Evolutionary conservation across 139 green algal species (phyloP), one percentile per base, ranked within the genome.

Genomic region (Picochlorum sp.): DNA sequence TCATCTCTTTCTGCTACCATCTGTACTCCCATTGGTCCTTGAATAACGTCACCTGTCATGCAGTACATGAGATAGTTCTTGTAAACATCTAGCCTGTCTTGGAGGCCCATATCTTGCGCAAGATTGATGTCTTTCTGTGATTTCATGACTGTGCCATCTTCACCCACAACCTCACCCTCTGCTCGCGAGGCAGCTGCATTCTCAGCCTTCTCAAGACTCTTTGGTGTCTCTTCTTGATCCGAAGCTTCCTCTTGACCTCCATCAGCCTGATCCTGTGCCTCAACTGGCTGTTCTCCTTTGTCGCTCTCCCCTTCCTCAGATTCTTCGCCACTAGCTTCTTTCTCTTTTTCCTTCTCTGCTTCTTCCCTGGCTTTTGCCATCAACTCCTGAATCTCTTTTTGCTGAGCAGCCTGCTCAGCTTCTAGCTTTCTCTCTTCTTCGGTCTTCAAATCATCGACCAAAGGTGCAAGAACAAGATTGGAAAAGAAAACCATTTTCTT

Each of bases 401-500:
- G 67, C 36, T 78, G 20, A 59, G 53, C 32, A 16, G 61, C 55
- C 22, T 40, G 55, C 55, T 75, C 57, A 25, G 52, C 57, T 33
- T 83, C 61, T 7, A 43, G 51, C 63, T 74, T 50, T 43, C 56
- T 57, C 43, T 77, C 63, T 57, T 80, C 63, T 47, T 77, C 60
- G 6, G 69, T 73, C 59, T 74, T 79, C 41, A 91, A 55, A 50
- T 81, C 74, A 37, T 93, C 79, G 35, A 97, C 67, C 51, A 97
- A 61, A 2, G 89, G 82, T 0, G 83, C 80, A 4, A 97, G 82
- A 22, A 91, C 83, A 20, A 93, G 70, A 64, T 84, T 83, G 63
- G 84, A 93, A 83, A 95, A 97, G 65, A 91, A 89, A 39, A 98
- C 78, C 67, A 98, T 78, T 72, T 89, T 87, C 76, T 94, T 94